A percentile compares a stretch with the other conserved stretches of the same genome.
phyloP scores from a whole-genome alignment of 768 basidiomycete species.

The Boletus pseudopeckii region DNA sequence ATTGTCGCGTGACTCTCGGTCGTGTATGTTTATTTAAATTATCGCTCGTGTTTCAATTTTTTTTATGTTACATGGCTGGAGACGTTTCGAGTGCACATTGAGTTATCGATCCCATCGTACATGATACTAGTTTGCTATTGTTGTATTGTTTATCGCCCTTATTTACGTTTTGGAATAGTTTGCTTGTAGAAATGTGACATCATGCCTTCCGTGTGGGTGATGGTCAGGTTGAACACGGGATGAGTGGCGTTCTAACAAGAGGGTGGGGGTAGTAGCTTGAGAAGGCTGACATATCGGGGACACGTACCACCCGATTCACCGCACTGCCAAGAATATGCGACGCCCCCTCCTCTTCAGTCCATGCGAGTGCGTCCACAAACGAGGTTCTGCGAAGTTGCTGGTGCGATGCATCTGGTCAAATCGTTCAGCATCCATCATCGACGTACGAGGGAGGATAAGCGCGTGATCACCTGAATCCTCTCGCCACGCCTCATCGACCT shows the following conservation, averaged over 20 bases:
- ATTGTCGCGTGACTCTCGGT: conserved; percentile 21
- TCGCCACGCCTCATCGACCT: conserved; percentile 40
- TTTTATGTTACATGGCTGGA: neutral
- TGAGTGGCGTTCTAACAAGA: conserved; percentile 70
- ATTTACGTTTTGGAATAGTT: conserved; percentile 36
- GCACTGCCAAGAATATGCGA: conserved; percentile 54
- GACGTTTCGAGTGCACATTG: neutral
- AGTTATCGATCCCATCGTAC: neutral
- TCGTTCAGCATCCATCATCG: conserved; percentile 5
- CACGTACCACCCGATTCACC: conserved; percentile 60
- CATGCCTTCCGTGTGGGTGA: conserved; percentile 61
- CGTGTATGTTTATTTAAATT: neutral
- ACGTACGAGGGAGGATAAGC: neutral
- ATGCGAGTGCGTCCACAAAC: conserved; percentile 56
- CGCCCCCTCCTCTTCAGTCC: conserved; percentile 65
- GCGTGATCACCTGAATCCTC: conserved; percentile 16
- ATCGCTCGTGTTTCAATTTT: neutral
- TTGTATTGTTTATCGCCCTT: neutral
- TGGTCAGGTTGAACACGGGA: conserved; percentile 72
- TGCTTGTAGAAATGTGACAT: conserved; percentile 77
- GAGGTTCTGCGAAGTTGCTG: conserved; percentile 39
- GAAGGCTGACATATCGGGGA: neutral
- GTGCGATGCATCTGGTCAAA: conserved; percentile 21
- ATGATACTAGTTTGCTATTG: neutral
- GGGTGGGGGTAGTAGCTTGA: neutral